A percentile compares a stretch with the other conserved stretches of the same genome.
Conservation (phyloP, 176 grass and related monocot species). For the Lolium rigidum region DNA sequence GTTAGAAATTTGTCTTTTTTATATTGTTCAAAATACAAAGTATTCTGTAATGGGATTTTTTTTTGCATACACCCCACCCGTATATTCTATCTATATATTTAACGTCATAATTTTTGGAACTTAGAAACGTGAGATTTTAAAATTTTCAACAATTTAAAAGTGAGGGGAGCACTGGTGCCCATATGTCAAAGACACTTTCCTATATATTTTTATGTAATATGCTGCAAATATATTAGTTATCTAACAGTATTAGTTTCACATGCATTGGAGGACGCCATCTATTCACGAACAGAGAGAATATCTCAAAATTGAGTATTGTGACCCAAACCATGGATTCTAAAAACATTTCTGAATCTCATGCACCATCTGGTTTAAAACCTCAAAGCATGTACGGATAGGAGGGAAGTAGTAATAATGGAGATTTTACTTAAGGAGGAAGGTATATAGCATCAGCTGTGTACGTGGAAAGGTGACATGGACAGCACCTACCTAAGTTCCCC, state of each 20-base stretch:
- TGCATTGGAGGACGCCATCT: neutral
- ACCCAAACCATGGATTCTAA: neutral
- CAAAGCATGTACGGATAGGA: neutral
- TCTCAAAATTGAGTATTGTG: neutral
- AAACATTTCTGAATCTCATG: neutral
- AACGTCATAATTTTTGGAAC: too few relatives aligned
- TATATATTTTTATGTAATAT: neutral
- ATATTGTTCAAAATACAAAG: too few relatives aligned
- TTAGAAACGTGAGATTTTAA: too few relatives aligned
- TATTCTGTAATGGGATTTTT: too few relatives aligned
- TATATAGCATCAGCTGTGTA: constrained; percentile 14
- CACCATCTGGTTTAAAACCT: neutral
- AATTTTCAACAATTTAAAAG: too few relatives aligned
- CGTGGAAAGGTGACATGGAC: constrained; percentile 46
- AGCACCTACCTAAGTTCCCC: constrained; percentile 35
- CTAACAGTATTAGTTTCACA: neutral
- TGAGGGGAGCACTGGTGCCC: too few relatives aligned
- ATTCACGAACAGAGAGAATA: neutral
- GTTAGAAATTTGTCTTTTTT: too few relatives aligned
- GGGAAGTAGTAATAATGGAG: neutral
- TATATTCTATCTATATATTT: too few relatives aligned
- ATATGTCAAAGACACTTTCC: too few relatives aligned
- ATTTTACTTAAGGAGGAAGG: constrained; percentile 37
- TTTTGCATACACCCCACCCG: too few relatives aligned
- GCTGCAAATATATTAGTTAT: neutral